These are phyloP conservation scores for Debaryomycetaceae sp. DNA, from an alignment of 1,139 yeast genomes.

Conservation along the genomic window DNA sequence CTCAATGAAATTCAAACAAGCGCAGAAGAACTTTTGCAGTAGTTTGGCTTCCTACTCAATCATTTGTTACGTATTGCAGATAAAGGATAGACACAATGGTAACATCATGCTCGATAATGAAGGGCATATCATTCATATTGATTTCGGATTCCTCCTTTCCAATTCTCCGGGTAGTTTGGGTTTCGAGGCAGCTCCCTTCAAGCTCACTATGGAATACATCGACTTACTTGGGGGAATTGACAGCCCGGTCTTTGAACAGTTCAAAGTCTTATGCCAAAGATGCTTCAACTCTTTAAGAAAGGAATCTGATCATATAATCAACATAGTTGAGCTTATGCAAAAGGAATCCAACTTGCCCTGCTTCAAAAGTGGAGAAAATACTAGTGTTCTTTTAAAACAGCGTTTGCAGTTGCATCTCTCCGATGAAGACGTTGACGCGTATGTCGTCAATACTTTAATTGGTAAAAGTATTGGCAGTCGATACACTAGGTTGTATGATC, in stretches of 20 bases:
- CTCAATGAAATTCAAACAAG: slow-evolving; percentile 54
- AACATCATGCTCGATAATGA: slow-evolving; percentile 91
- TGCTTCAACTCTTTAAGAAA: slow-evolving; percentile 72
- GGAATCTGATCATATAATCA: slow-evolving; percentile 67
- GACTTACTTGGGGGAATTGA: slow-evolving; percentile 81
- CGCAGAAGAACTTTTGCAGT: slow-evolving; percentile 78
- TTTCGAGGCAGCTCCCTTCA: slow-evolving; percentile 96
- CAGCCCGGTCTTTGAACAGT: slow-evolving; percentile 54
- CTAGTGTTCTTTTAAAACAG: slow-evolving; percentile 73
- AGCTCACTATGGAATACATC: slow-evolving; percentile 80
- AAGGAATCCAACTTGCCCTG: slow-evolving; percentile 88
- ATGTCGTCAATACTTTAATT: slow-evolving; percentile 71
- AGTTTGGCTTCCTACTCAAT: slow-evolving; percentile 89
- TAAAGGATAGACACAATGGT: slow-evolving; percentile 95
- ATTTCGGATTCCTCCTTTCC: slow-evolving; percentile 87
- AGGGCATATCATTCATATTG: slow-evolving; percentile 94
- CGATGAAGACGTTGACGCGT: slow-evolving; percentile 70
- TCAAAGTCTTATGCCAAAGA: slow-evolving; percentile 59
- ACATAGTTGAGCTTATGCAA: slow-evolving; percentile 90
- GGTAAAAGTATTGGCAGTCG: slow-evolving; percentile 83
- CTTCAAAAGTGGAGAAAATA: slow-evolving; percentile 80
- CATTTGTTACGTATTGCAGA: slow-evolving; percentile 82
- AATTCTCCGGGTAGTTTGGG: slow-evolving; percentile 97
- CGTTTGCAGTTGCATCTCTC: slow-evolving; percentile 73
- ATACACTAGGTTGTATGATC: slow-evolving; percentile 90